Evolutionary conservation across 179 eudicot species (phyloP).

Genomic region (Beta corolliflora): DNA sequence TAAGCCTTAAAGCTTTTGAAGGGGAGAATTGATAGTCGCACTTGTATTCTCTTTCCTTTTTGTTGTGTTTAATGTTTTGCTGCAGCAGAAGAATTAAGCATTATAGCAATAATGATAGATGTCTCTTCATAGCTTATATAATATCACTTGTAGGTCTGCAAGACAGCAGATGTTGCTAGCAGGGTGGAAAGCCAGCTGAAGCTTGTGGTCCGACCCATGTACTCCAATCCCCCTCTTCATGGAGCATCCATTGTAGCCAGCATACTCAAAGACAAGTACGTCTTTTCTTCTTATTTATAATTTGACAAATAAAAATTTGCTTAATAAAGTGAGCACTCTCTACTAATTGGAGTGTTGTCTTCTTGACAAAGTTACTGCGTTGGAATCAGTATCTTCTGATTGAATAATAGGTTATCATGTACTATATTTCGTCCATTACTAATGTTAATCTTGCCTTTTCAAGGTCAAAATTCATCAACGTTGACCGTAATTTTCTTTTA

Average conservation of each 20-base stretch:
- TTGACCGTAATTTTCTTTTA: no score
- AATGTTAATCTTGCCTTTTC: no score
- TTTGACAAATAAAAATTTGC: neutral
- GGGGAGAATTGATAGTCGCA: neutral
- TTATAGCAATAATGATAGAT: slow-evolving; percentile 1
- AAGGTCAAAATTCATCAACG: no score
- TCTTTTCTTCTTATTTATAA: neutral
- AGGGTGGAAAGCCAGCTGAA: slow-evolving; percentile 57
- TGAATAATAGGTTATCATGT: neutral
- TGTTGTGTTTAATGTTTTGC: neutral
- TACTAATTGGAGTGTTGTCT: neutral
- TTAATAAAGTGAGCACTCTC: neutral
- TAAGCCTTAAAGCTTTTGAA: no score
- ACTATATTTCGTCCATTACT: neutral
- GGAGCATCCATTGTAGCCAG: slow-evolving; percentile 55
- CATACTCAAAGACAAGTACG: slow-evolving; percentile 47
- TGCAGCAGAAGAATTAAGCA: neutral
- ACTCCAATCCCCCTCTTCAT: slow-evolving; percentile 48
- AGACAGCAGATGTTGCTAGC: slow-evolving; percentile 45
- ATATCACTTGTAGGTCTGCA: slow-evolving; percentile 40
- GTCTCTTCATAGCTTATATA: neutral
- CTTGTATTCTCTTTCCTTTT: neutral
- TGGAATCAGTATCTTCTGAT: neutral
- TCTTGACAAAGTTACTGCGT: neutral
- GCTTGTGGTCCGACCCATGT: slow-evolving; percentile 56